Evolutionary conservation across 176 grass and related monocot genomes (phyloP).

Genomic region (Musa beccarii): DNA sequence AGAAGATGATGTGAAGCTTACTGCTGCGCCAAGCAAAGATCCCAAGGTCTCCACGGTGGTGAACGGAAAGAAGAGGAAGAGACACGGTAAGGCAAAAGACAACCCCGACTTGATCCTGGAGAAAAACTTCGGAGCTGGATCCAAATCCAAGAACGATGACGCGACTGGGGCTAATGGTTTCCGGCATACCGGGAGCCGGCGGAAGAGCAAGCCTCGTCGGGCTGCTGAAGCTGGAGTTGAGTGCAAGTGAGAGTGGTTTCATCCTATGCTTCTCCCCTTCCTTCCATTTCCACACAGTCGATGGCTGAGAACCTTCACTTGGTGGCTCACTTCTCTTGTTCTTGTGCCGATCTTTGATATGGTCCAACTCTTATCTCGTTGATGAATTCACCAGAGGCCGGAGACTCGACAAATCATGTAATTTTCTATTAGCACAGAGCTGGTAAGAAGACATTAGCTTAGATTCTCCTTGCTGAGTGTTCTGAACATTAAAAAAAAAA

Average conservation of each 20-base stretch:
- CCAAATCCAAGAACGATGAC: constrained; percentile 44
- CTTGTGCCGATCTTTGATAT: too few species aligned
- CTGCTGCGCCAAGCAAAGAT: constrained; percentile 25
- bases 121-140: constrained; percentile 24
- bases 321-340: too few species aligned
- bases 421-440: too few species aligned
- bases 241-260: constrained; percentile 35
- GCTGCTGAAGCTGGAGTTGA: constrained; percentile 58
- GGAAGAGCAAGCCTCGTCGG: constrained; percentile 63
- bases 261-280: not conserved
- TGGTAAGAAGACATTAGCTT: too few species aligned
- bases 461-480: too few species aligned
- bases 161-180: constrained; percentile 38
- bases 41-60: not conserved
- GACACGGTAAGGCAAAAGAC: constrained; percentile 28
- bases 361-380: too few species aligned
- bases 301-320: not conserved
- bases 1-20: constrained; percentile 28
- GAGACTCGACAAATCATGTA: too few species aligned
- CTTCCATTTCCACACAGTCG: not conserved
- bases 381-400: too few species aligned
- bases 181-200: constrained; percentile 53
- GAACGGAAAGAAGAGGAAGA: constrained; percentile 40
- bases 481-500: too few species aligned
- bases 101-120: constrained; percentile 31